Evolutionary conservation across 1,284 basidiomycete genomes (phyloP).

Genomic region (Boletellus sp.): DNA sequence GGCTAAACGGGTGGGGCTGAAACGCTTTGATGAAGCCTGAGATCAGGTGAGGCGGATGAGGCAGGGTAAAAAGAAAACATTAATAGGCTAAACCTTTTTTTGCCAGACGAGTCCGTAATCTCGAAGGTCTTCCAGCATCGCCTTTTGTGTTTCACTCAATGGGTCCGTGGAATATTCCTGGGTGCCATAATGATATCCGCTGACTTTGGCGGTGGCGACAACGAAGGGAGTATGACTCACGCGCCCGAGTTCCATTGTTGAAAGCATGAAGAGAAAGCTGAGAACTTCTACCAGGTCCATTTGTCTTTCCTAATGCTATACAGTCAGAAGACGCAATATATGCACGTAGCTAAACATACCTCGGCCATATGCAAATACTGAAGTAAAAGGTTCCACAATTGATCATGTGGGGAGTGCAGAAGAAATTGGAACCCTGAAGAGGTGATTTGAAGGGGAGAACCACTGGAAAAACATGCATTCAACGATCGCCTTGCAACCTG

Average conservation of each 20-base stretch:
- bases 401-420: slow-evolving; percentile 92
- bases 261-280: slow-evolving; percentile 93
- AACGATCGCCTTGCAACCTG: background rate
- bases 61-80: background rate
- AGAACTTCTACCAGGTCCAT: slow-evolving; percentile 95
- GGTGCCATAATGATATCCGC: slow-evolving; percentile 6
- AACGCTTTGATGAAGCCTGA: slow-evolving; percentile 70
- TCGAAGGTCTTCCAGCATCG: slow-evolving; percentile 89
- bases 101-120: slow-evolving; percentile 95
- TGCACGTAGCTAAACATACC: slow-evolving; percentile 40
- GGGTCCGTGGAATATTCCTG: slow-evolving; percentile 89
- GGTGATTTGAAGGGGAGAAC: slow-evolving; percentile 76
- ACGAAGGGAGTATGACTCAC: slow-evolving; percentile 41
- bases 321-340: slow-evolving; percentile 2
- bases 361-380: slow-evolving; percentile 85
- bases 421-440: slow-evolving; percentile 97
- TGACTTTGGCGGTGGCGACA: background rate
- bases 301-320: slow-evolving; percentile 58
- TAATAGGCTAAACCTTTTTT: slow-evolving; percentile 46
- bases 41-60: slow-evolving; percentile 5
- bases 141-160: slow-evolving; percentile 76
- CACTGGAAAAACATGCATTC: slow-evolving; percentile 35
- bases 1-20: slow-evolving; percentile 94
- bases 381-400: slow-evolving; percentile 94
- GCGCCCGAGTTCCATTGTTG: slow-evolving; percentile 87